Evolutionary conservation across 2,329 filamentous ascomycete genomes (phyloP), one percentile per base, ranked within the genome.

Genomic region (Botrytis cinerea): DNA sequence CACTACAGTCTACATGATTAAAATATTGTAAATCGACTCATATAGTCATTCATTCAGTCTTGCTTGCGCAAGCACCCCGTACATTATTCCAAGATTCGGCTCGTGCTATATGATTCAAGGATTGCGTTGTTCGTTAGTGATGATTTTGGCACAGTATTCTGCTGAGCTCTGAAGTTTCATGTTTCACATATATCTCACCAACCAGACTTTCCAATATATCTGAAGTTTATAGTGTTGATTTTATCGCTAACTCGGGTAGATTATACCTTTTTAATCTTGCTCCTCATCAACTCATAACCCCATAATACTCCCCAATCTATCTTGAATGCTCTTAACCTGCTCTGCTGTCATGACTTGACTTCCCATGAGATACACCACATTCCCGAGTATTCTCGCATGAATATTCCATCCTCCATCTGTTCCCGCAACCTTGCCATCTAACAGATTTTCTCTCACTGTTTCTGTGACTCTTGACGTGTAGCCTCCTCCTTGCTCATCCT

Each of bases 331-430:
- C 43, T 66, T 61, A 32, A 79, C 63, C 2, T 80, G 81, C 40
- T 79, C 78, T 38, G 72, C 62, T 10, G 71, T 78, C 7, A 80
- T 81, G 45, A 80, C 86, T 76, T 88, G 87, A 64, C 87, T 83
- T 0, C 86, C 83, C 87, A 90, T 89, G 48, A 89, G 75, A 78
- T 90, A 90, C 12, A 90, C 79, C 0, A 89, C 87, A 76, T 89
- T 89, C 0, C 88, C 88, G 57, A 90, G 77, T 2, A 89, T 86
- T 10, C 88, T 81, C 4, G 83, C 84, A 73, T 90, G 87, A 10
- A 88, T 82, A 69, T 87, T 88, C 38, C 79, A 81, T 0, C 75
- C 77, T 14, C 78, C 3, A 57, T 54, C 10, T 72, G 75, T 57
- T 1, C 69, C 35, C 32, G n/a, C 43, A 9, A 12, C 57, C 25